Conservation (phyloP, 2,329 filamentous ascomycete genomes). For the Pseudonectria foliicola region DNA sequence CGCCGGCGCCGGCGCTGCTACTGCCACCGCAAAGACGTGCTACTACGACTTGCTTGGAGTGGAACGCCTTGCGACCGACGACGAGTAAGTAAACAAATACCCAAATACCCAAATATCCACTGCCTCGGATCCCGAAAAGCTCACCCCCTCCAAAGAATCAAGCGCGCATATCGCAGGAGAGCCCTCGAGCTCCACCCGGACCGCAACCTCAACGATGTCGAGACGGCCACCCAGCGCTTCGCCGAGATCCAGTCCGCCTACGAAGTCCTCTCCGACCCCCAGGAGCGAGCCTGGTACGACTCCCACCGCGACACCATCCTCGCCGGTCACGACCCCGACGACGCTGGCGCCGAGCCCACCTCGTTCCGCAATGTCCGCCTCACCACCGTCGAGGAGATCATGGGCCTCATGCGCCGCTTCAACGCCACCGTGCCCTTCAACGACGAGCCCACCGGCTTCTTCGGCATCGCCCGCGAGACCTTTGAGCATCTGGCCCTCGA, state of each 20-base stretch:
- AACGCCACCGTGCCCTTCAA: slow-evolving; percentile 71
- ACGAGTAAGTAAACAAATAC: slow-evolving; percentile 54
- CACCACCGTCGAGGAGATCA: slow-evolving; percentile 75
- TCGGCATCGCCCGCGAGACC: slow-evolving; percentile 64
- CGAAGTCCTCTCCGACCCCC: slow-evolving; percentile 89
- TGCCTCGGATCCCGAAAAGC: background rate
- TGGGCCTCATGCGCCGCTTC: slow-evolving; percentile 72
- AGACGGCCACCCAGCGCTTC: slow-evolving; percentile 76
- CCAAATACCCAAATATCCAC: no score
- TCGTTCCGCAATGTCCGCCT: slow-evolving; percentile 63
- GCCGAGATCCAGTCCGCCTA: slow-evolving; percentile 91
- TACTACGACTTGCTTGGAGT: slow-evolving; percentile 82
- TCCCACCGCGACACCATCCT: slow-evolving; percentile 84
- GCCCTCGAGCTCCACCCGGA: slow-evolving; percentile 93
- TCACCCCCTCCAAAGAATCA: slow-evolving; percentile 59
- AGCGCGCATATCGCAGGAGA: slow-evolving; percentile 85
- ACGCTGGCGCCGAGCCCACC: slow-evolving; percentile 43
- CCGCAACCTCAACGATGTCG: slow-evolving; percentile 80
- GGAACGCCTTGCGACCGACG: slow-evolving; percentile 64
- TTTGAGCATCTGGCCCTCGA: slow-evolving; percentile 78
- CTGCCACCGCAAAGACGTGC: slow-evolving; percentile 55
- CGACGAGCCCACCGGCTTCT: slow-evolving; percentile 78
- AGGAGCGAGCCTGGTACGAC: slow-evolving; percentile 97
- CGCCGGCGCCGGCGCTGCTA: slow-evolving; percentile 18
- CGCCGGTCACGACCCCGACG: slow-evolving; percentile 49